phyloP scores from a whole-genome alignment of 2,329 filamentous ascomycete genomes.

The Pyricularia grisea region DNA sequence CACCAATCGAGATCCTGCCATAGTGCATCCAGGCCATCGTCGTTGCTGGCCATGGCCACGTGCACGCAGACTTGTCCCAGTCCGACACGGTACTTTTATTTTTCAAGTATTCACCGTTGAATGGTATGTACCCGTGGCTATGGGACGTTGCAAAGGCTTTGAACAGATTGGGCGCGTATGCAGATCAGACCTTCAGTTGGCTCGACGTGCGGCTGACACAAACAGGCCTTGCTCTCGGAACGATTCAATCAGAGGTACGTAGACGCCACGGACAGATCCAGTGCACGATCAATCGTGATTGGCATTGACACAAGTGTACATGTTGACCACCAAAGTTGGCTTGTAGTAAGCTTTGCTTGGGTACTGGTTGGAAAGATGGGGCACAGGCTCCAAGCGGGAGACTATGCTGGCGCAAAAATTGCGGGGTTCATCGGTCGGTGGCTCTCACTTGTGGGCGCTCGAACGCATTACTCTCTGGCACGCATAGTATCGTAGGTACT shows the following conservation, averaged over 20 bases:
- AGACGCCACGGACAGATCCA: neutral
- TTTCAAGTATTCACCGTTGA: neutral
- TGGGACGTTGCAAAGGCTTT: neutral
- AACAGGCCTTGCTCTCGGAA: neutral
- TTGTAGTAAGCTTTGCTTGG: neutral
- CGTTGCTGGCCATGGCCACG: slow-evolving; percentile 11
- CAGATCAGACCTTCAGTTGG: neutral
- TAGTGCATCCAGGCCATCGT: slow-evolving; percentile 48
- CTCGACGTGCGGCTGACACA: neutral
- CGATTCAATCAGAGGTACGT: neutral
- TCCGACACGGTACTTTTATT: neutral
- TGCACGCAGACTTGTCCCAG: neutral
- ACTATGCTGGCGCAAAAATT: neutral
- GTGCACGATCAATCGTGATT: neutral
- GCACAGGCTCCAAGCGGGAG: neutral
- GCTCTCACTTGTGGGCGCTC: neutral
- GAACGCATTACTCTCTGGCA: neutral
- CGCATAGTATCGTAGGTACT: neutral
- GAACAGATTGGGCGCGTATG: neutral
- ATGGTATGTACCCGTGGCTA: neutral
- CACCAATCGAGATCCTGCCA: slow-evolving; percentile 74
- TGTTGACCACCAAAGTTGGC: neutral
- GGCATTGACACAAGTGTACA: neutral
- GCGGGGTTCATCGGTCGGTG: neutral
- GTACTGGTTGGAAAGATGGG: neutral